Conservation (phyloP, 2,329 filamentous ascomycete genomes). For the Xylariales sp. region DNA sequence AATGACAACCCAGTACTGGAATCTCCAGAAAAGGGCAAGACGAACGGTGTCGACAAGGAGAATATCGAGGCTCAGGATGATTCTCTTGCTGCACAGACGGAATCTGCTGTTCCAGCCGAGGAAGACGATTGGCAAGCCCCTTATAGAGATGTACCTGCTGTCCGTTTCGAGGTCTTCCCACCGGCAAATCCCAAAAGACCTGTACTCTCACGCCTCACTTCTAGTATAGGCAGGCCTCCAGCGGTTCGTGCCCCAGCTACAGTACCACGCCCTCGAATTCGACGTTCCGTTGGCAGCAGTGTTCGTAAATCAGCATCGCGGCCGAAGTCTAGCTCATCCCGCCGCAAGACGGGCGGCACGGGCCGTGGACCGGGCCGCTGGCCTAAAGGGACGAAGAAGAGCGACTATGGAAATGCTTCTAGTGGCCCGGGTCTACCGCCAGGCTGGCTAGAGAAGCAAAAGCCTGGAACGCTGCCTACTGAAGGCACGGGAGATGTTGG, state of each 20-base stretch:
- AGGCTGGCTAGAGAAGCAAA: conserved; percentile 37
- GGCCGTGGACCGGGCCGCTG: conserved; percentile 61
- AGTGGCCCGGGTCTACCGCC: conserved; percentile 62
- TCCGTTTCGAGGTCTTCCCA: conserved; percentile 75
- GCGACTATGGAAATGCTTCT: conserved; percentile 62
- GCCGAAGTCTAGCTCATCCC: conserved; percentile 36
- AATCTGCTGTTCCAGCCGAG: conserved; percentile 18
- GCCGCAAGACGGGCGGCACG: conserved; percentile 57
- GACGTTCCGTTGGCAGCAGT: conserved; percentile 29
- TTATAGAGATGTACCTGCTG: conserved; percentile 59
- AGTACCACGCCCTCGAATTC: conserved; percentile 29
- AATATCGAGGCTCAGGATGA: conserved; percentile 14
- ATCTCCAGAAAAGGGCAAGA: conserved; percentile 13
- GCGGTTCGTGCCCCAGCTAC: conserved; percentile 20
- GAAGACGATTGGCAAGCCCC: conserved; percentile 38
- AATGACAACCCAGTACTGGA: conserved; percentile 23
- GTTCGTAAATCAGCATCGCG: conserved; percentile 30
- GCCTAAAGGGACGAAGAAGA: conserved; percentile 66
- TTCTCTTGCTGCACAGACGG: conserved; percentile 11
- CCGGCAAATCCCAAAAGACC: conserved; percentile 49
- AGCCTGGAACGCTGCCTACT: conserved; percentile 5
- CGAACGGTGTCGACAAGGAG: conserved; percentile 21
- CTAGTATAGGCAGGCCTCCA: conserved; percentile 27
- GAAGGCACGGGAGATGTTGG: conserved; percentile 15
- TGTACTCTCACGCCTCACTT: conserved; percentile 39